These are phyloP conservation scores for Brasilioporus rufonigricans DNA, from an alignment of 768 basidiomycete species.

Conservation along the genomic window DNA sequence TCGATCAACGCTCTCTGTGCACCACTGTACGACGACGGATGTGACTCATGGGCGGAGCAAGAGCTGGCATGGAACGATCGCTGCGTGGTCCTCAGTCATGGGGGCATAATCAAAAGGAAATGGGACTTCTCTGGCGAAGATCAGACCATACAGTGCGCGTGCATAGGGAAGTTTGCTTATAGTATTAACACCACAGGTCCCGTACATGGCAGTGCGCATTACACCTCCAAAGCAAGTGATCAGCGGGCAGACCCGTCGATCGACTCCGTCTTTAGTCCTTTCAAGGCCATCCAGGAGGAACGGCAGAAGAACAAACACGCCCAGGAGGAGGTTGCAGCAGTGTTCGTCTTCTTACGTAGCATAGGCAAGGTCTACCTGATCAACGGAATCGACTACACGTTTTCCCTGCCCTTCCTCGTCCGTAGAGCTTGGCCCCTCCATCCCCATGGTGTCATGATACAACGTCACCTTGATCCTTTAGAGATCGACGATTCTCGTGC, in stretches of 20 bases:
- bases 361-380: conserved; percentile 68
- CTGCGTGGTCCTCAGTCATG: conserved; percentile 61
- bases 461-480: conserved; percentile 63
- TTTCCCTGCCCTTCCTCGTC: conserved; percentile 79
- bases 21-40: conserved; percentile 38
- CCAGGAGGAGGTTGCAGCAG: conserved; percentile 47
- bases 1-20: conserved; percentile 41
- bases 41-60: conserved; percentile 48
- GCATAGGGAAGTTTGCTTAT: conserved; percentile 71
- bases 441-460: conserved; percentile 79
- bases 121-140: conserved; percentile 75
- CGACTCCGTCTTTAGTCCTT: conserved; percentile 41
- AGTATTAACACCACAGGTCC: conserved; percentile 27
- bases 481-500: conserved; percentile 65
- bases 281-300: conserved; percentile 40
- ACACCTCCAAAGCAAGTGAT: conserved; percentile 22
- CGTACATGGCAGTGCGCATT: conserved; percentile 28
- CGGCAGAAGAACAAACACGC: conserved; percentile 36
- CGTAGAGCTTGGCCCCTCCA: conserved; percentile 74
- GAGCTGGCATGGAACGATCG: conserved; percentile 70
- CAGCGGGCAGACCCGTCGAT: conserved; percentile 15
- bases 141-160: conserved; percentile 76
- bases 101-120: conserved; percentile 65
- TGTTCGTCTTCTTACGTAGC: conserved; percentile 77
- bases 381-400: conserved; percentile 73